A percentile compares a stretch with the other conserved stretches of the same genome.
Conservation (phyloP, 2,329 filamentous ascomycete species). For the Neonectria sp. region DNA sequence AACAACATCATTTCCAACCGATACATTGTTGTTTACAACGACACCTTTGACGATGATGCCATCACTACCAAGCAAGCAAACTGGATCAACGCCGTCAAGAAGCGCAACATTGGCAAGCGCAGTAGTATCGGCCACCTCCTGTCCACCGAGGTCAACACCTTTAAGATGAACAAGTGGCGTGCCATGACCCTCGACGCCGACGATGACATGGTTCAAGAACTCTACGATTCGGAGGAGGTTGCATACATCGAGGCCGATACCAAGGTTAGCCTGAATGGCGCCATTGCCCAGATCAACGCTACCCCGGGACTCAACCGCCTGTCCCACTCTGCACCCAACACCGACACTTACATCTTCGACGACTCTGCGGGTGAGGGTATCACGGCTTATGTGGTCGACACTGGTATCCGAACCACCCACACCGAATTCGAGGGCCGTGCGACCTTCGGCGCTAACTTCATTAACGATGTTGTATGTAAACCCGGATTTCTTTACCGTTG, state of each 20-base stretch:
- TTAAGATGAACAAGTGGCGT: conserved; percentile 66
- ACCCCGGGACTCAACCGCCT: conserved; percentile 68
- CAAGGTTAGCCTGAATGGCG: conserved; percentile 59
- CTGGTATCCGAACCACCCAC: conserved; percentile 72
- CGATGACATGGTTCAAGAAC: conserved; percentile 63
- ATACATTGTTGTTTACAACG: conserved; percentile 78
- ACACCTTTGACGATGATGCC: conserved; percentile 62
- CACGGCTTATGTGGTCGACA: conserved; percentile 76
- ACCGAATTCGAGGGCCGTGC: conserved; percentile 71
- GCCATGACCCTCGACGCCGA: conserved; percentile 69
- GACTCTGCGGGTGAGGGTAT: conserved; percentile 67
- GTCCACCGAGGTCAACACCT: conserved; percentile 62
- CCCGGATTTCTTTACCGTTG: background rate
- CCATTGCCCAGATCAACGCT: conserved; percentile 67
- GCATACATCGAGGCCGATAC: conserved; percentile 70
- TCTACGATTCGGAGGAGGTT: conserved; percentile 65
- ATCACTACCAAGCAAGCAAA: conserved; percentile 66
- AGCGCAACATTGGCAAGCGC: conserved; percentile 71
- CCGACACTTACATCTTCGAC: conserved; percentile 63
- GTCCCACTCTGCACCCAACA: conserved; percentile 59
- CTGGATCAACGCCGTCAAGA: conserved; percentile 66
- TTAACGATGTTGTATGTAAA: conserved; percentile 61
- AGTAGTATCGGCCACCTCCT: conserved; percentile 62
- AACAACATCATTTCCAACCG: conserved; percentile 66
- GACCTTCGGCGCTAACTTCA: conserved; percentile 66